Evolutionary conservation across 2,329 filamentous ascomycete species (phyloP), one percentile per base, ranked within the genome.

Genomic region (Colletotrichum lini): DNA sequence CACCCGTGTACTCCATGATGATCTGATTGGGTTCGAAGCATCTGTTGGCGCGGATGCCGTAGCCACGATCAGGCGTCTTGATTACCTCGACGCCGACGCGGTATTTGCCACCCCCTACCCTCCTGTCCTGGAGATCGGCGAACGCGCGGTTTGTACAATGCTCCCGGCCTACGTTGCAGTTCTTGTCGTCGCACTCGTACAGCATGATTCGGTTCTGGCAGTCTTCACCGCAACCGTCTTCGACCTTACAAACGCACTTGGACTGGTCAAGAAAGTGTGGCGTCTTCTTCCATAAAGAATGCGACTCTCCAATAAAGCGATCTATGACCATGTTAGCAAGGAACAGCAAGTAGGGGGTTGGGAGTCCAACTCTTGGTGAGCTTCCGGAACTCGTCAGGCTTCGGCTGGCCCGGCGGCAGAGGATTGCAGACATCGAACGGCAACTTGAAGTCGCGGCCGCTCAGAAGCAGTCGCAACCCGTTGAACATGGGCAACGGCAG

Each of bases 171-270:
- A 96, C 85, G 70, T 91, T 93, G 84, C 96, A 99, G 80, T 98
- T 99, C 68, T 88, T 92, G 57, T 92, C 89, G 80, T 98, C 94
- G 80, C 96, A 99, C 83, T 99, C 96, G 80, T 98, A 98, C 67
- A 97, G 91, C 95, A 98, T 98, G 80, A 95, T 95, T 73, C 95
- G 89, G 80, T 99, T 99, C 79, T 98, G 93, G 82, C 96, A 99
- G 76, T 93, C 89, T 73, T 98, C 94, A 73, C 91, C 93, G 77
- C 96, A 98, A 45, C 94, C 95, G 65, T 92, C 90, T 64, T 95
- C 93, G 8, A 89, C 85, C 52, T 85, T 90, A 83, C 95, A 97
- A 69, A 94, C 91, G 78, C 95, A 97, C 78, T 90, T 92, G 71
- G 92, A 93, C 68, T 90, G 89, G 72, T 94, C 89, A 76, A 94